Evolutionary conservation across 2,329 filamentous ascomycete genomes (phyloP).

Genomic region (Amylocarpus encephaloides): DNA sequence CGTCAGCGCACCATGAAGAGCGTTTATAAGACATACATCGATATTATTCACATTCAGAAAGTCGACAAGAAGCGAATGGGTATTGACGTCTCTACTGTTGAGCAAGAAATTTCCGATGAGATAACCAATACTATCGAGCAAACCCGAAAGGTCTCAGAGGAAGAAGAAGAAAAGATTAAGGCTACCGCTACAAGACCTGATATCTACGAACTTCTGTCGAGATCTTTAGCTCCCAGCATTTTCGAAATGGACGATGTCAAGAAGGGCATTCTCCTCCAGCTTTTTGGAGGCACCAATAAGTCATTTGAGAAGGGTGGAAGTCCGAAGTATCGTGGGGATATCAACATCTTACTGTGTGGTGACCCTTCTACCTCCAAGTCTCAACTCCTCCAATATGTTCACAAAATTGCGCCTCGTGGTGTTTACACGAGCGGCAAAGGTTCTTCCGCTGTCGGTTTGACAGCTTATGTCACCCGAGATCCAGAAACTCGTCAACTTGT

Average conservation of each 20-base stretch:
- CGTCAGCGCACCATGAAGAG: slow-evolving; percentile 88
- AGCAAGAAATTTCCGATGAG: slow-evolving; percentile 60
- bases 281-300: slow-evolving; percentile 98
- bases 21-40: slow-evolving; percentile 96
- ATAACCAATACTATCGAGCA: slow-evolving; percentile 70
- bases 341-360: slow-evolving; percentile 94
- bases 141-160: slow-evolving; percentile 71
- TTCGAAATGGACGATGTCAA: slow-evolving; percentile 99
- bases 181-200: slow-evolving; percentile 73
- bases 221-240: slow-evolving; percentile 88
- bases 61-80: slow-evolving; percentile 93
- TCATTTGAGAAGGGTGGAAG: slow-evolving; percentile 94
- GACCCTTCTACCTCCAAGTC: slow-evolving; percentile 97
- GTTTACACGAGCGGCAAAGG: slow-evolving; percentile 73
- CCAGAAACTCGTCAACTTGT: slow-evolving; percentile 68
- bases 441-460: slow-evolving; percentile 69
- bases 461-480: slow-evolving; percentile 70
- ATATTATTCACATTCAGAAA: slow-evolving; percentile 93
- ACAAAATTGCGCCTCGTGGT: slow-evolving; percentile 91
- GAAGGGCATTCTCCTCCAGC: slow-evolving; percentile 92
- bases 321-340: slow-evolving; percentile 92
- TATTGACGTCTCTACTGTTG: slow-evolving; percentile 81
- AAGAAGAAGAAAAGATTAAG: slow-evolving; percentile 85
- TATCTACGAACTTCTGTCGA: slow-evolving; percentile 85
- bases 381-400: slow-evolving; percentile 87